These are phyloP conservation scores for Citropsis articulata DNA, from an alignment of 345 rosid species.

Conservation along the genomic window DNA sequence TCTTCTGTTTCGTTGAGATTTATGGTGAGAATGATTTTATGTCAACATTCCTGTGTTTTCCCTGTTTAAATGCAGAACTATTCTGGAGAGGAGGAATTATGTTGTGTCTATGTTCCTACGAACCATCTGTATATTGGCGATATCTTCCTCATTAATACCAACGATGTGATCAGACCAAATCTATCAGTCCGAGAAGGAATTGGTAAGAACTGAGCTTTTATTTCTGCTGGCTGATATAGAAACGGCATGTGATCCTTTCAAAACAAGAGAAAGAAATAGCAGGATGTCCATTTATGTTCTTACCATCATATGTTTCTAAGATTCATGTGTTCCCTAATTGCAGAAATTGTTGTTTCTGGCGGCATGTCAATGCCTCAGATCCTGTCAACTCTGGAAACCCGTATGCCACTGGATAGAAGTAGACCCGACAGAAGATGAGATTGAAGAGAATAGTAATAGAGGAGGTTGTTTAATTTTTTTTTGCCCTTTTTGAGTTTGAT, in stretches of 20 bases:
- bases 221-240: background rate
- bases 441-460: constrained; percentile 34
- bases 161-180: constrained; percentile 92
- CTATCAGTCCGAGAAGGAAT: constrained; percentile 97
- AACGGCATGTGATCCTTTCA: background rate
- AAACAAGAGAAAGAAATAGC: constrained; percentile 1
- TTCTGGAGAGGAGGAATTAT: constrained; percentile 88
- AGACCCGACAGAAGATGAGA: constrained; percentile 52
- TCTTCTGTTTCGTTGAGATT: background rate
- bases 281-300: background rate
- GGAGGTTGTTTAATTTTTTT: constrained; percentile 16
- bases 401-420: constrained; percentile 55
- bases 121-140: constrained; percentile 99
- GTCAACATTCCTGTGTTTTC: background rate
- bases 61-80: constrained; percentile 54
- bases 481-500: background rate
- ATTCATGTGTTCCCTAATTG: constrained; percentile 21
- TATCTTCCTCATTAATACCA: constrained; percentile 71
- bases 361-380: constrained; percentile 99
- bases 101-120: constrained; percentile 96
- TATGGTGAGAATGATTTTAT: background rate
- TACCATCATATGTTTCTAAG: background rate
- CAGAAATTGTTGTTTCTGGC: constrained; percentile 97
- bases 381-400: constrained; percentile 61
- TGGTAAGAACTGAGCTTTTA: constrained; percentile 48